A percentile compares a stretch with the other conserved stretches of the same genome.
These are phyloP conservation scores for Colletotrichum tanaceti DNA, from an alignment of 2,329 filamentous ascomycete species.

Conservation along the genomic window DNA sequence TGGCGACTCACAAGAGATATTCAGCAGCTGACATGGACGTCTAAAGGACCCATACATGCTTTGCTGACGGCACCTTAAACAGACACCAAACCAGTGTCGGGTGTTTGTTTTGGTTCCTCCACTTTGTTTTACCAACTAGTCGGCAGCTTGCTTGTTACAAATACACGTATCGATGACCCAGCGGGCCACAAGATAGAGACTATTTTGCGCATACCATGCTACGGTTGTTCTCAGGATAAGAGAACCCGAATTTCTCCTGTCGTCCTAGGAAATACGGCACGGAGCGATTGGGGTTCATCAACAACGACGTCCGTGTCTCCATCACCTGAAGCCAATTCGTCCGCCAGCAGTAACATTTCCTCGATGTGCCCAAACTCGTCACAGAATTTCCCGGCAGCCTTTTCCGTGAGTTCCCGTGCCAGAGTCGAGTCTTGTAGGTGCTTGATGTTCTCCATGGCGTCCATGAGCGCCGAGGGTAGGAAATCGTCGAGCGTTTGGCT, in stretches of 20 bases:
- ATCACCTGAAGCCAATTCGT: slow-evolving; percentile 50
- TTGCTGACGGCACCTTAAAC: not conserved
- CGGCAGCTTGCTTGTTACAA: not conserved
- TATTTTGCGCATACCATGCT: not conserved
- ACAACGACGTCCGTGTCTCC: slow-evolving; percentile 42
- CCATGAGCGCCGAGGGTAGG: slow-evolving; percentile 90
- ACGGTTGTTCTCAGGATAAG: slow-evolving; percentile 56
- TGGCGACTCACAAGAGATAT: not conserved
- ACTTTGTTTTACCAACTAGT: not conserved
- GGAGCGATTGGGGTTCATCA: slow-evolving; percentile 49
- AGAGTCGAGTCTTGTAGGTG: slow-evolving; percentile 77
- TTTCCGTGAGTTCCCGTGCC: slow-evolving; percentile 81
- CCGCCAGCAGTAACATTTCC: slow-evolving; percentile 58
- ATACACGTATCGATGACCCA: not conserved
- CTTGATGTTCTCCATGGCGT: slow-evolving; percentile 85
- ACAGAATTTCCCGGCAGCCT: slow-evolving; percentile 86
- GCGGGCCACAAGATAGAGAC: not conserved
- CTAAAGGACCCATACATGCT: not conserved
- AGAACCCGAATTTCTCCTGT: slow-evolving; percentile 70
- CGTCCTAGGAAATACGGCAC: slow-evolving; percentile 67
- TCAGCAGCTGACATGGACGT: not conserved
- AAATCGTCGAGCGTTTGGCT: slow-evolving; percentile 89
- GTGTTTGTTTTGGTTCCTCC: not conserved
- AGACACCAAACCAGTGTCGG: not conserved
- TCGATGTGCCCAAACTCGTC: slow-evolving; percentile 79